phyloP scores from a whole-genome alignment of 2,329 filamentous ascomycete species.

The Aspergillus aculeatus region DNA sequence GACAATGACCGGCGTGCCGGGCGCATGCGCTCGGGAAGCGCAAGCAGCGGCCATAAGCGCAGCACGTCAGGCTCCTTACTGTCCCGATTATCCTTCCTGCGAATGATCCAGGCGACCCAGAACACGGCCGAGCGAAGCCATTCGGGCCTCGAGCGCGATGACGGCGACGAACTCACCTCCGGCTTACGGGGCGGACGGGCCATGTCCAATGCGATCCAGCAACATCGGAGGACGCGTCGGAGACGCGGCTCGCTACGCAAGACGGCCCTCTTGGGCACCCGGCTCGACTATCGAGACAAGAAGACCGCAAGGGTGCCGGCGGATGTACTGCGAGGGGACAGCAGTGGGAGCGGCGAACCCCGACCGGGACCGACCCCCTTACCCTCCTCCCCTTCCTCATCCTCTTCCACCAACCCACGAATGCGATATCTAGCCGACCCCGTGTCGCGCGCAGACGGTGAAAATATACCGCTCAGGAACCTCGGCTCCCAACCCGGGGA shows the following conservation, averaged over 20 bases:
- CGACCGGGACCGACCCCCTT: conserved; percentile 4
- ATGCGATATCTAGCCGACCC: conserved; percentile 15
- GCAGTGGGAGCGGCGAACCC: conserved; percentile 13
- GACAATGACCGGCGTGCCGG: conserved; percentile 25
- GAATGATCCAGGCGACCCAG: conserved; percentile 43
- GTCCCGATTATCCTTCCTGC: conserved; percentile 68
- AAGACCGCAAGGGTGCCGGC: conserved; percentile 16
- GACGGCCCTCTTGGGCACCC: conserved; percentile 72
- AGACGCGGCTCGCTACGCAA: conserved; percentile 85
- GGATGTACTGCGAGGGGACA: conserved; percentile 21
- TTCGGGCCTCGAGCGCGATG: conserved; percentile 24
- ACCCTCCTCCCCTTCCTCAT: neutral
- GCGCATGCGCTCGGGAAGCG: conserved; percentile 33
- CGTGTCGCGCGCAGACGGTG: conserved; percentile 11
- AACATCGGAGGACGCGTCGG: conserved; percentile 60
- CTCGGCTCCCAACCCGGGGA: conserved; percentile 14
- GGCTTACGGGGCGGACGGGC: conserved; percentile 48
- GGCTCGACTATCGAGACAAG: conserved; percentile 38
- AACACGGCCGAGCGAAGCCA: conserved; percentile 33
- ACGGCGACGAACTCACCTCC: conserved; percentile 30
- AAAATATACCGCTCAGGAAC: conserved; percentile 13
- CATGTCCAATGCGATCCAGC: conserved; percentile 47
- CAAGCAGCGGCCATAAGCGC: conserved; percentile 48
- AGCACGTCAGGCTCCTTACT: conserved; percentile 65
- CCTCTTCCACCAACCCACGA: conserved; percentile 5